Conservation (phyloP, 2,329 filamentous ascomycete genomes). For the Hymenoscyphus repandus region DNA sequence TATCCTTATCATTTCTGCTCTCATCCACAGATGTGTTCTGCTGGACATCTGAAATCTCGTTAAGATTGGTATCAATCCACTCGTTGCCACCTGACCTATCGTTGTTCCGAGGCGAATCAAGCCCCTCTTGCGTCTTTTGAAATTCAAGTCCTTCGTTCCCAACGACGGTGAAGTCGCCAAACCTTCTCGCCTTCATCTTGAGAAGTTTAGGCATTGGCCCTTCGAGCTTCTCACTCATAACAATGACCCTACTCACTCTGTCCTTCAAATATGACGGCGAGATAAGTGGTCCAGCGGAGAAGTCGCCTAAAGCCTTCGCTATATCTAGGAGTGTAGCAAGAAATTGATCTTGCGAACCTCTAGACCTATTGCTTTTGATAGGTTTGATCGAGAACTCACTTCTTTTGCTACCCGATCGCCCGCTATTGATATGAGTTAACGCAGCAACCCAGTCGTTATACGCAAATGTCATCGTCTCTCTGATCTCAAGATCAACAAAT, state of each 20-base stretch:
- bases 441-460: constrained; percentile 22
- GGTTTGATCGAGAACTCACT: constrained; percentile 24
- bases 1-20: too few species aligned
- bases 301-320: constrained; percentile 1
- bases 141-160: too few species aligned
- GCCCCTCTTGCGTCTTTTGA: too few species aligned
- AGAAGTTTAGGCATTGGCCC: too few species aligned
- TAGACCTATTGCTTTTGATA: constrained; percentile 4
- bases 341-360: constrained; percentile 13
- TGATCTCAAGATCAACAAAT: constrained; percentile 28
- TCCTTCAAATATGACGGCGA: too few species aligned
- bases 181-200: too few species aligned
- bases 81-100: too few species aligned
- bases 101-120: too few species aligned
- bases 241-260: not conserved
- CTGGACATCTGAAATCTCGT: too few species aligned
- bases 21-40: too few species aligned
- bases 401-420: constrained; percentile 28
- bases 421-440: constrained; percentile 28
- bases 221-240: not conserved
- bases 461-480: constrained; percentile 17
- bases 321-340: constrained; percentile 14
- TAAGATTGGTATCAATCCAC: too few species aligned
- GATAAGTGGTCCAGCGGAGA: not conserved
- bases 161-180: too few species aligned